Conservation (phyloP, 202 grass and related monocot genomes). For the Elaeis oleifera region DNA sequence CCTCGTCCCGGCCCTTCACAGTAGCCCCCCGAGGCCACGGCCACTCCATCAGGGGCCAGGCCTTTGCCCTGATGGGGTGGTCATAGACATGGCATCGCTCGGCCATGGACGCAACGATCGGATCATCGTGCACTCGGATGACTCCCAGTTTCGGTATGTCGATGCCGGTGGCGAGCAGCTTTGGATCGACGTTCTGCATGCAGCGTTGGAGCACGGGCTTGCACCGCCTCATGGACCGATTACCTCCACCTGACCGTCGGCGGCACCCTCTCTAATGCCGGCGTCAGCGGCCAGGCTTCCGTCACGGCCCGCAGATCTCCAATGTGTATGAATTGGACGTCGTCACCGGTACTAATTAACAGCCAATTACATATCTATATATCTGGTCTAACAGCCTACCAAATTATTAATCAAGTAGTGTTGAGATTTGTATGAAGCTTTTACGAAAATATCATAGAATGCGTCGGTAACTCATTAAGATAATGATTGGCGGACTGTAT, state of each 20-base stretch:
- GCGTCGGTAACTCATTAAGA: neutral
- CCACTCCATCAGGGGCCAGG: slow-evolving; percentile 63
- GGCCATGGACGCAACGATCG: slow-evolving; percentile 7
- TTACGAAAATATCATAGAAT: neutral
- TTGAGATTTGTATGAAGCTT: neutral
- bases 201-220: slow-evolving; percentile 38
- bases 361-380: too few species aligned
- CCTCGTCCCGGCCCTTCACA: slow-evolving; percentile 22
- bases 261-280: slow-evolving; percentile 79
- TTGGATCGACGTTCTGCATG: slow-evolving; percentile 63
- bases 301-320: slow-evolving; percentile 66
- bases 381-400: too few species aligned
- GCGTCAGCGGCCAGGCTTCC: slow-evolving; percentile 75
- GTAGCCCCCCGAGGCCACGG: slow-evolving; percentile 54
- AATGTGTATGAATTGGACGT: slow-evolving; percentile 73
- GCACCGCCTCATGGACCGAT: slow-evolving; percentile 66
- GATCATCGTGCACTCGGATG: slow-evolving; percentile 35
- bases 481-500: neutral
- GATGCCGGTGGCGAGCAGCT: slow-evolving; percentile 87
- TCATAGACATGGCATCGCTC: slow-evolving; percentile 59
- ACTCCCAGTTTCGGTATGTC: slow-evolving; percentile 20
- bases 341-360: slow-evolving; percentile 39
- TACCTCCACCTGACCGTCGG: slow-evolving; percentile 71
- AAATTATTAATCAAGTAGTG: neutral
- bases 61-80: slow-evolving; percentile 40